A percentile compares a stretch with the other conserved stretches of the same genome.
Evolutionary conservation across 1,139 yeast species (phyloP).

Genomic region (Geotrichum reessii): DNA sequence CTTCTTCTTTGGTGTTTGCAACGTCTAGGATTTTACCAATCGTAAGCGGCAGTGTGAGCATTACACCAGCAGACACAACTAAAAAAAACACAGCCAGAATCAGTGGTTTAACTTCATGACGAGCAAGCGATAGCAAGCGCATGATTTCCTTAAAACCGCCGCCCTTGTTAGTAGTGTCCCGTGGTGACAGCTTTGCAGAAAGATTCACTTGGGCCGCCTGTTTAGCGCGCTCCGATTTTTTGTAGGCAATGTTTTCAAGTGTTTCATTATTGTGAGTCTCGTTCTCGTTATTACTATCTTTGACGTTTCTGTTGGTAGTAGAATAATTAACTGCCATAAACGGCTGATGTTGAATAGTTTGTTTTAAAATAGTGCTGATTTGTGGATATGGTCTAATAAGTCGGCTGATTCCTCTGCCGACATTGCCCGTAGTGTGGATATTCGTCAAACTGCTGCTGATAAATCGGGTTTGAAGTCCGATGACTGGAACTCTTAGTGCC

Average conservation of each 20-base stretch:
- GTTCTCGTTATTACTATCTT: background rate
- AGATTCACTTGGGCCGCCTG: constrained; percentile 35
- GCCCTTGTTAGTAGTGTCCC: constrained; percentile 23
- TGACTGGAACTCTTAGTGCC: background rate
- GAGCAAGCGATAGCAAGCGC: constrained; percentile 47
- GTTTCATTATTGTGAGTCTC: background rate
- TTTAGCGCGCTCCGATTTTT: constrained; percentile 30
- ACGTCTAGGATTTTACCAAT: constrained; percentile 75
- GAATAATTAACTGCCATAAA: background rate
- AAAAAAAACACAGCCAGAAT: constrained; percentile 55
- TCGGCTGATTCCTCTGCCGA: background rate
- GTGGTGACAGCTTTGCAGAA: constrained; percentile 31
- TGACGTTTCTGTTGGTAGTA: background rate
- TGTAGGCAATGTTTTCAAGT: constrained; percentile 7
- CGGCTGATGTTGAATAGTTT: background rate
- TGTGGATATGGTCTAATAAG: background rate
- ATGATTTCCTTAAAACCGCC: constrained; percentile 46
- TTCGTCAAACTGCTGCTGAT: background rate
- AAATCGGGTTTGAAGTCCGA: background rate
- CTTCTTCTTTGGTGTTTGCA: constrained; percentile 42
- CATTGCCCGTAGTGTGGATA: background rate
- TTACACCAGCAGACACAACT: constrained; percentile 51
- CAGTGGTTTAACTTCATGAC: constrained; percentile 48
- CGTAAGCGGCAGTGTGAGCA: constrained; percentile 70
- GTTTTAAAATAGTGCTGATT: background rate